phyloP scores from a whole-genome alignment of 2,329 filamentous ascomycete genomes.

The Epichloe sp. region DNA sequence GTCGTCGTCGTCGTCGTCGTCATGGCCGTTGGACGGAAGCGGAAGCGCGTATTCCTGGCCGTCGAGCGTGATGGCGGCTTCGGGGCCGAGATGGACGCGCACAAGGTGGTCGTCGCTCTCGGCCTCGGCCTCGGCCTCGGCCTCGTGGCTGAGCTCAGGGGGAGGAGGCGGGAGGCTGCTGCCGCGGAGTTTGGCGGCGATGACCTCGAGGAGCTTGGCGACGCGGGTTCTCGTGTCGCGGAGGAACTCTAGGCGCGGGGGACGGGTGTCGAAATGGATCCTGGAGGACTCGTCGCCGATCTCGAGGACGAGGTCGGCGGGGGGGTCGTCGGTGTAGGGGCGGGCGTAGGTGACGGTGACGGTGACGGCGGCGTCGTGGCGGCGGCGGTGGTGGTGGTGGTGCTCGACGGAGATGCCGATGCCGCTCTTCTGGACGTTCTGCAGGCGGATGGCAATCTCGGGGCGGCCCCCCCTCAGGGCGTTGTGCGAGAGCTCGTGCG shows the following conservation, averaged over 20 bases:
- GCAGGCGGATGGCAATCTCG: conserved; percentile 69
- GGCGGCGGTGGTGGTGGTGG: no score
- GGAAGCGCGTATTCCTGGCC: conserved; percentile 30
- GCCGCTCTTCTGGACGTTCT: conserved; percentile 82
- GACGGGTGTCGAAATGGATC: conserved; percentile 27
- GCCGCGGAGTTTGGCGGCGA: conserved; percentile 62
- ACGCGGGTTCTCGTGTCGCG: conserved; percentile 57
- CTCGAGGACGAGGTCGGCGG: conserved; percentile 67
- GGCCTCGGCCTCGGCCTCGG: no score
- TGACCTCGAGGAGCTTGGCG: conserved; percentile 60
- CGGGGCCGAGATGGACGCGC: conserved; percentile 46
- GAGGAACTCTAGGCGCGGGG: conserved; percentile 55
- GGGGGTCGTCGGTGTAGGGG: conserved; percentile 65
- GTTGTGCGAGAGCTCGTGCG: conserved; percentile 65
- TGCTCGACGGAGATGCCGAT: conserved; percentile 41
- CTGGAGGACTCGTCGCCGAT: conserved; percentile 55
- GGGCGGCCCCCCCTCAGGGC: conserved; percentile 43
- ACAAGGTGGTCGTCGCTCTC: conserved; percentile 45
- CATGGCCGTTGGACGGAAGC: conserved; percentile 12
- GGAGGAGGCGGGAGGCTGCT: conserved; percentile 31
- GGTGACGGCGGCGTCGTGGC: conserved; percentile 33
- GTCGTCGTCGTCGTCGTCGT: conserved; percentile 2
- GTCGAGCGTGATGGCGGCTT: conserved; percentile 47
- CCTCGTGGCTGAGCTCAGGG: conserved; percentile 28
- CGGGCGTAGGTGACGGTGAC: conserved; percentile 59